A percentile compares a stretch with the other conserved stretches of the same genome.
Evolutionary conservation across 2,329 filamentous ascomycete species (phyloP).

Genomic region (Diaporthe eres): DNA sequence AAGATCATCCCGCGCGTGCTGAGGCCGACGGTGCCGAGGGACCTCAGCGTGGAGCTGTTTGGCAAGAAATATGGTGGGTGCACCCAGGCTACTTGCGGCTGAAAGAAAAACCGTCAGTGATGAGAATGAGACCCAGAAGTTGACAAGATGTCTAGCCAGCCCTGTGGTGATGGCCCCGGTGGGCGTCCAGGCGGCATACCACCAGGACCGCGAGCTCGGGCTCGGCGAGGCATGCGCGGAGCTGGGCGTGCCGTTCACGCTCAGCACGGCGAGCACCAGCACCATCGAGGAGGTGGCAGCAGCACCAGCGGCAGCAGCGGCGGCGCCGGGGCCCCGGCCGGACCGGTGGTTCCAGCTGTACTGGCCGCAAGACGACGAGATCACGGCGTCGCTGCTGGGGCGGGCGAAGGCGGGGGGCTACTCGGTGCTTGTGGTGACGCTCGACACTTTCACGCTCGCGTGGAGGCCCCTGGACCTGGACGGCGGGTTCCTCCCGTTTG

Average conservation of each 20-base stretch:
- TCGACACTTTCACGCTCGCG: constrained; percentile 78
- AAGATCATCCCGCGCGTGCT: constrained; percentile 68
- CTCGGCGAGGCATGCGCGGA: constrained; percentile 73
- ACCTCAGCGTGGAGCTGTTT: constrained; percentile 68
- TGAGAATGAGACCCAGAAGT: constrained; percentile 3
- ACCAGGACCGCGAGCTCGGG: constrained; percentile 75
- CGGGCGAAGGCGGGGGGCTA: constrained; percentile 75
- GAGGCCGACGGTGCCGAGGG: constrained; percentile 57
- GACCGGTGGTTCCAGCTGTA: constrained; percentile 82
- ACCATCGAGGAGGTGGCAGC: constrained; percentile 71
- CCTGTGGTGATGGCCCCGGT: constrained; percentile 77
- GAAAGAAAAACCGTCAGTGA: neutral
- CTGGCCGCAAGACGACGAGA: constrained; percentile 76
- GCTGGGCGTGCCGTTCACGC: constrained; percentile 74
- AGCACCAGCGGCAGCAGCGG: constrained; percentile 56
- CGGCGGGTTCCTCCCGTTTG: constrained; percentile 71
- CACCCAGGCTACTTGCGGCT: neutral
- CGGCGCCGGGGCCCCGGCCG: constrained; percentile 65
- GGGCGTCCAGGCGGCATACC: constrained; percentile 78
- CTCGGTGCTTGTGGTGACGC: constrained; percentile 77
- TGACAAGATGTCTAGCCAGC: constrained; percentile 42
- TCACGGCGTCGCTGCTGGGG: constrained; percentile 74
- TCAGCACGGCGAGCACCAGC: constrained; percentile 74
- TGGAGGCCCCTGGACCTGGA: constrained; percentile 81
- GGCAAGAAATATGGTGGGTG: constrained; percentile 60